These are phyloP conservation scores for Daldinia sp. DNA, from an alignment of 2,329 filamentous ascomycete genomes.

Conservation along the genomic window DNA sequence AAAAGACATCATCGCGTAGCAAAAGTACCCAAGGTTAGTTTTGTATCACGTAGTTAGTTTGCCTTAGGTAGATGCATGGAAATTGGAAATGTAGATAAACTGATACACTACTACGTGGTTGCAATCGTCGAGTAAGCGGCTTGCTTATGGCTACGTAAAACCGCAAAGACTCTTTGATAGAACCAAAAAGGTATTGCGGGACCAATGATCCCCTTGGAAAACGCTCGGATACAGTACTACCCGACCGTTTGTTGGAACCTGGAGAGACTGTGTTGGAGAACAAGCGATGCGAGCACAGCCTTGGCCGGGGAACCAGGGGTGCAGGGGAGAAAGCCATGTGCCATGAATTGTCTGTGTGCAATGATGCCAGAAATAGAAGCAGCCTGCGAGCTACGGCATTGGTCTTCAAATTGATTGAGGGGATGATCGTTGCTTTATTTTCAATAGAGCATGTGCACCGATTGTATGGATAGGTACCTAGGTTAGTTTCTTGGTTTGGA, in stretches of 20 bases:
- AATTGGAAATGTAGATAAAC: neutral
- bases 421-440: constrained; percentile 27
- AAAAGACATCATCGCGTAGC: too few species aligned
- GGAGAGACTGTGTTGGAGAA: constrained; percentile 36
- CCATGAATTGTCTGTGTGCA: constrained; percentile 31
- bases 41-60: too few species aligned
- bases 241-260: constrained; percentile 24
- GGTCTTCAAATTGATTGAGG: constrained; percentile 35
- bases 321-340: constrained; percentile 35
- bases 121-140: neutral
- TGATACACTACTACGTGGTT: too few species aligned
- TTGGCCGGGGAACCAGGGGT: constrained; percentile 23
- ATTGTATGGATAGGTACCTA: constrained; percentile 28
- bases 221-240: constrained; percentile 10
- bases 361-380: constrained; percentile 37
- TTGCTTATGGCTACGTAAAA: neutral
- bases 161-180: neutral
- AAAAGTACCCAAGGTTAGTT: too few species aligned
- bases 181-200: neutral
- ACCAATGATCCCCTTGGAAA: constrained; percentile 18
- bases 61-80: too few species aligned
- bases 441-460: constrained; percentile 24
- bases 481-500: constrained; percentile 21
- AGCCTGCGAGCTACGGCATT: constrained; percentile 29
- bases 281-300: constrained; percentile 32